Conservation (phyloP, 2,329 filamentous ascomycete genomes). For the Claviceps africana region DNA sequence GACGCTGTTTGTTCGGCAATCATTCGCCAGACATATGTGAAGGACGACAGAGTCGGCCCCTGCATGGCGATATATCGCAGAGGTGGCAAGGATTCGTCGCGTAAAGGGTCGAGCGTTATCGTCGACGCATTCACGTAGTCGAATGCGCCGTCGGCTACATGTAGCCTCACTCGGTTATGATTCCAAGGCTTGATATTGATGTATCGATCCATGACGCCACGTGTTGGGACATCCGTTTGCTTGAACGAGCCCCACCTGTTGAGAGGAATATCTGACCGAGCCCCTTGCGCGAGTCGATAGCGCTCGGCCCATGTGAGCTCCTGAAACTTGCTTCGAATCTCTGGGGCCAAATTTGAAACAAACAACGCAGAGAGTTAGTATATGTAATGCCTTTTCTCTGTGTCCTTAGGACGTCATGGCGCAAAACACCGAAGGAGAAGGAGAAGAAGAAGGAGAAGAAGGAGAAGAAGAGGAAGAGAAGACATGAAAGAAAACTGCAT, state of each 20-base stretch:
- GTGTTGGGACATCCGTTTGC: constrained; percentile 17
- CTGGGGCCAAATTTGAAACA: constrained; percentile 16
- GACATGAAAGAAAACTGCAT: neutral
- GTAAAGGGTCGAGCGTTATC: constrained; percentile 39
- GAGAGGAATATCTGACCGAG: constrained; percentile 20
- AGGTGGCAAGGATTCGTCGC: constrained; percentile 23
- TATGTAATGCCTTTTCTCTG: neutral
- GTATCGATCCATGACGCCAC: constrained; percentile 59
- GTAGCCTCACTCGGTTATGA: constrained; percentile 68
- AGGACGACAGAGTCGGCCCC: constrained; percentile 65
- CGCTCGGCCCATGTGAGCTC: constrained; percentile 42
- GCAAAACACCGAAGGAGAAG: too few species aligned
- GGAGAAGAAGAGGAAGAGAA: neutral
- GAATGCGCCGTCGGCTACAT: constrained; percentile 56
- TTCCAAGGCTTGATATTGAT: constrained; percentile 81
- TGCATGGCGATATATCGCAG: constrained; percentile 80
- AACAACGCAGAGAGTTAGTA: neutral
- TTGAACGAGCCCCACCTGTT: constrained; percentile 23
- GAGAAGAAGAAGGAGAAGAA: too few species aligned
- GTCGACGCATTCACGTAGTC: constrained; percentile 78
- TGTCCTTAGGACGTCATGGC: neutral
- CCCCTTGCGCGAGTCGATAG: constrained; percentile 27
- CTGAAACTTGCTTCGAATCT: constrained; percentile 35
- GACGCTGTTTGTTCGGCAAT: constrained; percentile 61
- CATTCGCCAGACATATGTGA: constrained; percentile 91